Evolutionary conservation across 2,329 filamentous ascomycete species (phyloP), one percentile per base, ranked within the genome.

Genomic region (Alternaria consortialis): DNA sequence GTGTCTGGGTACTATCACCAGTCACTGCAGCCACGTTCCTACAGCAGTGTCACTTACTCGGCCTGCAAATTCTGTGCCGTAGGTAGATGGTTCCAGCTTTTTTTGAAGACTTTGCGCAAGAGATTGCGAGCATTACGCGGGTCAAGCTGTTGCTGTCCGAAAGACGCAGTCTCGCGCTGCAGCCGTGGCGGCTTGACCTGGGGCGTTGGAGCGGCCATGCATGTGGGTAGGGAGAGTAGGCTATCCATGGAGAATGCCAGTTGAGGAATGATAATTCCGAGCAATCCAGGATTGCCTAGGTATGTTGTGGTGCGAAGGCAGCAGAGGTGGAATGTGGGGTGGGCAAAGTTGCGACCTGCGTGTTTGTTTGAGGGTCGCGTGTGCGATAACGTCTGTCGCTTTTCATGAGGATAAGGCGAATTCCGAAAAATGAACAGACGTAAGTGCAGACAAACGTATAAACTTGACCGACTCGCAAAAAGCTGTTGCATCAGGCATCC

Each of bases 61-160:
- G 32, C 39, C 23, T 55, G 46, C 5, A 58, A 36, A 43, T 51
- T 40, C 32, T 54, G 29, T 2, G 32, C 50, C 1, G 36, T 53
- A 8, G 55, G 52, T 1, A 53, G 44, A 9, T 32, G 44, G 7
- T 23, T 32, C 42, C 44, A 54, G n/a, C 31, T 17, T 27, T 55
- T 54, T 47, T 44, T 60, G 53, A 60, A 56, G 9, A 37, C 53
- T 25, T 46, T 51, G 39, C 17, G 15, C 23, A 63, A 46, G 13
- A 63, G 43, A 32, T 56, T 57, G 20, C 53, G 43, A 20, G 56
- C 53, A 39, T 43, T 57, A 12, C 43, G 43, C 42, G 56, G 48
- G 17, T 57, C 51, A 9, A 37, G 7, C 54, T 53, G 53, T 9
- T 36, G 29, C 32, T 29, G 23, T 13, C 20, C 31, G 7, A 58